phyloP scores from a whole-genome alignment of 1,284 basidiomycete genomes.

The Cerrena zonata region DNA sequence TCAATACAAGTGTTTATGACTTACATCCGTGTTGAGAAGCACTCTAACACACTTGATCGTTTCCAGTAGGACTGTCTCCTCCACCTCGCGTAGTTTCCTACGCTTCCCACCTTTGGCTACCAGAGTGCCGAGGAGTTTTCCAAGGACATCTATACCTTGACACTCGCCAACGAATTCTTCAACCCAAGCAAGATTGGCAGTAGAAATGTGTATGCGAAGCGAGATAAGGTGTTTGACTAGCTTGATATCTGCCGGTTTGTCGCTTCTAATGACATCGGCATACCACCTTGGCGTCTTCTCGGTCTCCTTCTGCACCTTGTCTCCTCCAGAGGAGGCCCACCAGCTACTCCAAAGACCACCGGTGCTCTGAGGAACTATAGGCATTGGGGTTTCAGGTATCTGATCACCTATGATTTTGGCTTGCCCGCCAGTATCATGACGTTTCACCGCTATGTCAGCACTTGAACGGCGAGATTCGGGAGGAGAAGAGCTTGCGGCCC shows the following conservation, averaged over 20 bases:
- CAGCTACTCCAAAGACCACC: conserved; percentile 72
- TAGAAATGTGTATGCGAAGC: conserved; percentile 81
- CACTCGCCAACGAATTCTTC: conserved; percentile 65
- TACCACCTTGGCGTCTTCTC: conserved; percentile 53
- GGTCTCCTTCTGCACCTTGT: conserved; percentile 35
- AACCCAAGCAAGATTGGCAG: conserved; percentile 75
- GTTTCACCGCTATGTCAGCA: conserved; percentile 32
- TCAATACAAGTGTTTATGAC: conserved; percentile 19
- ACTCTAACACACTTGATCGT: conserved; percentile 77
- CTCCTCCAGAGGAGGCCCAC: conserved; percentile 64
- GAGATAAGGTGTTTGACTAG: conserved; percentile 77
- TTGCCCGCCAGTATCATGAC: conserved; percentile 17
- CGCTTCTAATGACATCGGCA: conserved; percentile 50
- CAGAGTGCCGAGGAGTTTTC: conserved; percentile 50
- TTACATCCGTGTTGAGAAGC: conserved; percentile 79
- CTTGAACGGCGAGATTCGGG: conserved; percentile 34
- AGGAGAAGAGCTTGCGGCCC: conserved; percentile 41
- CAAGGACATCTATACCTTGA: conserved; percentile 64
- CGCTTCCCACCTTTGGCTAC: conserved; percentile 60
- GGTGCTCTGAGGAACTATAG: conserved; percentile 61
- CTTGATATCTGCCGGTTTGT: conserved; percentile 50
- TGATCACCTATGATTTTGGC: conserved; percentile 14
- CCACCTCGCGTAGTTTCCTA: conserved; percentile 54
- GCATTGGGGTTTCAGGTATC: conserved; percentile 17
- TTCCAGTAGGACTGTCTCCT: conserved; percentile 67